Evolutionary conservation across 2,329 filamentous ascomycete genomes (phyloP), one percentile per base, ranked within the genome.

Genomic region (Penicillium nordicum): DNA sequence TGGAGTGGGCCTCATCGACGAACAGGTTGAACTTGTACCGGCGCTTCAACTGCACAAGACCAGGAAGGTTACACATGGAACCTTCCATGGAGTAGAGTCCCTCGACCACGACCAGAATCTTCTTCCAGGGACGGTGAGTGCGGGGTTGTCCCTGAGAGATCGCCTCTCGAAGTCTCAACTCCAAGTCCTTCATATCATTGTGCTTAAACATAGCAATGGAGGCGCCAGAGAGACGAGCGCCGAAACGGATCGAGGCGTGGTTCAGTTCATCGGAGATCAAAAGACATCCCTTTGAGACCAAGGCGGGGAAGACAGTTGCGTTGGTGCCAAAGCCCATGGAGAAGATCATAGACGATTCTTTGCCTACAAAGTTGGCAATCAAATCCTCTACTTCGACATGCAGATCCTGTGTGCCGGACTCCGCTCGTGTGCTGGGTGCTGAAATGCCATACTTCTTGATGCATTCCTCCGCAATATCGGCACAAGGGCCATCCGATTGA

Each of bases 251-350:
- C 0, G 94, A 99, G 37, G 94, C 90, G 76, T 99, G 94, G 77
- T 99, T 99, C 55, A 99, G 82, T 76, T 99, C 94, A 74, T 99
- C 94, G 0, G 93, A 97, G 66, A 99, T 89, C 71, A 99, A 88
- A 51, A 99, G 82, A 69, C 89, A 95, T 59, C 94, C 94, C 78
- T 96, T 97, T 67, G 88, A 88, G 53, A 96, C 90, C 41, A 99
- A 81, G 36, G 92, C 92, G 3, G 93, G 91, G 80, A 99, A 97
- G 16, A 92, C 86, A 63, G 88, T 90, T 30, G 93, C 88, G 70
- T 99, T 99, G 62, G 94, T 99, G 60, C 92, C 92, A 72, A 96
- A 99, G 34, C 94, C 94, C 94, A 99, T 99, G 25, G 93, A 97
- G 79, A 97, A 97, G 50, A 99, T 88, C 88, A 97, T 97, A 29